Conservation (phyloP, 2,329 filamentous ascomycete genomes). For the Fusarium pseudoanthophilum region DNA sequence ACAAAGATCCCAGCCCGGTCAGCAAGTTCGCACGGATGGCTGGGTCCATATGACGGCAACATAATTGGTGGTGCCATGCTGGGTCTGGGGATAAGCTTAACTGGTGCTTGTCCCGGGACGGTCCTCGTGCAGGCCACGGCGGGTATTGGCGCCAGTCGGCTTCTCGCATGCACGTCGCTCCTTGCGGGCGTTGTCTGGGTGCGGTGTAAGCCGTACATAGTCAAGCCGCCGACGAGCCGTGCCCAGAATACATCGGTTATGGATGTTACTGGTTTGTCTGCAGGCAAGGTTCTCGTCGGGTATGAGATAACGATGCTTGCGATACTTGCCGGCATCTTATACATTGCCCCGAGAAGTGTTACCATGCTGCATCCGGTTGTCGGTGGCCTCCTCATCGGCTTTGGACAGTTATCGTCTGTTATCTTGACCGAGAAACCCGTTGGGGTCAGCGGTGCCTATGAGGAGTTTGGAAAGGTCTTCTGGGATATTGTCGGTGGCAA, state of each 20-base stretch:
- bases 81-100: slow-evolving; percentile 27
- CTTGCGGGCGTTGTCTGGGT: slow-evolving; percentile 8
- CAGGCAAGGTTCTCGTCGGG: slow-evolving; percentile 1
- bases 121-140: slow-evolving; percentile 18
- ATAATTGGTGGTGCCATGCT: slow-evolving; percentile 17
- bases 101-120: slow-evolving; percentile 21
- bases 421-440: slow-evolving; percentile 6
- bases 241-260: neutral
- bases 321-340: neutral
- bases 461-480: slow-evolving; percentile 2
- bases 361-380: slow-evolving; percentile 12
- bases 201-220: neutral
- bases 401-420: slow-evolving; percentile 7
- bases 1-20: neutral
- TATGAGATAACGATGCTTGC: slow-evolving; percentile 9
- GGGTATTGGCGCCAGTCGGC: slow-evolving; percentile 3
- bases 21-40: slow-evolving; percentile 5
- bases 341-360: slow-evolving; percentile 2
- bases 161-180: slow-evolving; percentile 6
- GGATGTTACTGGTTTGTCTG: slow-evolving; percentile 8
- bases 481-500: neutral
- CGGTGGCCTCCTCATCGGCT: slow-evolving; percentile 10
- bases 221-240: slow-evolving; percentile 10
- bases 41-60: slow-evolving; percentile 16
- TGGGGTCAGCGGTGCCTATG: slow-evolving; percentile 8